phyloP scores from a whole-genome alignment of 2,329 filamentous ascomycete species.

The Drechslerella dactyloides region DNA sequence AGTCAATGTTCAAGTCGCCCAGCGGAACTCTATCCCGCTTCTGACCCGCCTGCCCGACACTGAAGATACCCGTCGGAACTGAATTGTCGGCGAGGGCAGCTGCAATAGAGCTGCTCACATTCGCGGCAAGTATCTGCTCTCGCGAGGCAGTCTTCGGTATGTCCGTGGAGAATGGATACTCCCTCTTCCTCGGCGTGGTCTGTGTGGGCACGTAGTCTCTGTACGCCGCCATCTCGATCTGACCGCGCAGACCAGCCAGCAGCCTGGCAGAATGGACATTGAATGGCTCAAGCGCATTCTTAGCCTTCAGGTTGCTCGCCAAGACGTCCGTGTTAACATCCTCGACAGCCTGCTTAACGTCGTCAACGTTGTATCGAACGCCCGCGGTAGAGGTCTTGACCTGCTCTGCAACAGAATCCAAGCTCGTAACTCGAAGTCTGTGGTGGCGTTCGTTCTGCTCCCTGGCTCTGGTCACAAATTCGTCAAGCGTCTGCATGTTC shows the following conservation, averaged over 20 bases:
- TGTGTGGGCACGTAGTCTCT: slow-evolving; percentile 86
- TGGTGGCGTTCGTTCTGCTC: slow-evolving; percentile 81
- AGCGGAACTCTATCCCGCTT: slow-evolving; percentile 41
- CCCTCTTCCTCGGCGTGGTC: slow-evolving; percentile 78
- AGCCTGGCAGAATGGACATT: slow-evolving; percentile 63
- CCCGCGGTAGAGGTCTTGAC: slow-evolving; percentile 22
- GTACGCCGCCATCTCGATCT: slow-evolving; percentile 70
- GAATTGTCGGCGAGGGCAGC: slow-evolving; percentile 13
- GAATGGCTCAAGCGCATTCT: slow-evolving; percentile 69
- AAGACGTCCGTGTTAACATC: slow-evolving; percentile 63
- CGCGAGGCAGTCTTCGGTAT: slow-evolving; percentile 74
- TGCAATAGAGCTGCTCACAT: slow-evolving; percentile 10
- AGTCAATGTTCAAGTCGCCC: slow-evolving; percentile 22
- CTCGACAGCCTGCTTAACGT: slow-evolving; percentile 38
- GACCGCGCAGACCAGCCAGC: slow-evolving; percentile 72
- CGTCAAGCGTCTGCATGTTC: slow-evolving; percentile 89
- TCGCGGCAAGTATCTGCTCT: slow-evolving; percentile 55
- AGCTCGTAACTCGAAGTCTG: slow-evolving; percentile 59
- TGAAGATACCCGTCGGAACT: not conserved
- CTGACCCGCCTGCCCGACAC: slow-evolving; percentile 7
- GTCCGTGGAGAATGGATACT: slow-evolving; percentile 79
- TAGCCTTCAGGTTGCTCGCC: slow-evolving; percentile 65
- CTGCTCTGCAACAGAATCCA: slow-evolving; percentile 41
- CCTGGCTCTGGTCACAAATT: slow-evolving; percentile 82
- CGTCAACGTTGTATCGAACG: slow-evolving; percentile 43